phyloP scores from a whole-genome alignment of 2,329 filamentous ascomycete species.

The Fusarium neocosmosporiellum region DNA sequence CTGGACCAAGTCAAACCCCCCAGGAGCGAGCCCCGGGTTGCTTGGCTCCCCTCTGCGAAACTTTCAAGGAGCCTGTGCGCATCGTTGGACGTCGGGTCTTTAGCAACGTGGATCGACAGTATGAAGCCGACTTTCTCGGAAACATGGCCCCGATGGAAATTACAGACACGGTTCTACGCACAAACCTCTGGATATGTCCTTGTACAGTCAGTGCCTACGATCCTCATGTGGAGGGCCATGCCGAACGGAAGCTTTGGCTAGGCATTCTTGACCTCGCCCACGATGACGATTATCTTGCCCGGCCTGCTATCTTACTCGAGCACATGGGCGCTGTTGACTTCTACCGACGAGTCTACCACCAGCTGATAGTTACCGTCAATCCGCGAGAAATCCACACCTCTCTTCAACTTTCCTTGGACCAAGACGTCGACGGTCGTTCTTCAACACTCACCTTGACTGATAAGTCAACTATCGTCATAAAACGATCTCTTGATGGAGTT shows the following conservation, averaged over 20 bases:
- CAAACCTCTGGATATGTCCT: constrained; percentile 35
- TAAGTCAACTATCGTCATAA: neutral
- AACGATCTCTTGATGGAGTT: constrained; percentile 7
- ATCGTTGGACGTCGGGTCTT: constrained; percentile 35
- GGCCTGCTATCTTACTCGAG: constrained; percentile 37
- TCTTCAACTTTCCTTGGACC: neutral
- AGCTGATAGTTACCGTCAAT: constrained; percentile 27
- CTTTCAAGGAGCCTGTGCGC: constrained; percentile 26
- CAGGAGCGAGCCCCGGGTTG: constrained; percentile 23
- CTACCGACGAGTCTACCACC: constrained; percentile 34
- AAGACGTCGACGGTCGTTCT: neutral
- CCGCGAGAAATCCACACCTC: constrained; percentile 9
- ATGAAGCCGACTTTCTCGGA: constrained; percentile 31
- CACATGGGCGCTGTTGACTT: constrained; percentile 25
- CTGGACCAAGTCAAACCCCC: neutral
- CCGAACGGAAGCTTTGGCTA: constrained; percentile 19
- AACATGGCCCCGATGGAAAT: constrained; percentile 35
- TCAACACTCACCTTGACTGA: neutral
- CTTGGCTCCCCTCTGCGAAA: constrained; percentile 18
- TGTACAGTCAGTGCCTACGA: constrained; percentile 18
- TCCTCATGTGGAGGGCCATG: neutral
- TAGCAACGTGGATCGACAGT: constrained; percentile 22
- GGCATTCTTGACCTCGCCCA: constrained; percentile 37
- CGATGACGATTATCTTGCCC: constrained; percentile 35
- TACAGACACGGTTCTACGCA: constrained; percentile 32